Evolutionary conservation across 1,284 basidiomycete genomes (phyloP).

Genomic region (Psilocybe mexicana): DNA sequence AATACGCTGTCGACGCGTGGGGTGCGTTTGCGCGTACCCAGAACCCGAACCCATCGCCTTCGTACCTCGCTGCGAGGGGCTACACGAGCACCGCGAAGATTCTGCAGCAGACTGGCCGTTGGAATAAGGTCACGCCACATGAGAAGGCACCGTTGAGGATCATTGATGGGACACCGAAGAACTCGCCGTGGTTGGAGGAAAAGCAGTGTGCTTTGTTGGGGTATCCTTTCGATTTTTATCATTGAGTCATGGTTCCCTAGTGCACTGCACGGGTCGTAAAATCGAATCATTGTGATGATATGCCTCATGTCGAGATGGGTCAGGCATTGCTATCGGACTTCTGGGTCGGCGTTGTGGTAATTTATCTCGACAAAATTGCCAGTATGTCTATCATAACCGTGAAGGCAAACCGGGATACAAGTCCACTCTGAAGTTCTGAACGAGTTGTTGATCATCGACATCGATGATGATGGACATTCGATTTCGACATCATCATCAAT

Average conservation of each 20-base stretch:
- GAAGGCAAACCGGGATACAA: no score
- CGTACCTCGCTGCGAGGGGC: constrained; percentile 29
- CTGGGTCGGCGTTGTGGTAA: no score
- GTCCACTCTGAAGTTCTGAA: no score
- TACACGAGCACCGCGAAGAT: constrained; percentile 24
- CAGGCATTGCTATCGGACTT: no score
- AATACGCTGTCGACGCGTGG: constrained; percentile 31
- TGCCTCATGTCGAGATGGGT: no score
- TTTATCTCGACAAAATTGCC: no score
- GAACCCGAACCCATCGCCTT: constrained; percentile 29
- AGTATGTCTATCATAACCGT: no score
- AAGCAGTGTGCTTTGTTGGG: constrained; percentile 11
- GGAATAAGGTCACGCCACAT: constrained; percentile 5
- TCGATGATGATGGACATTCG: no score
- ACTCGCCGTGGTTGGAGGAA: constrained; percentile 7
- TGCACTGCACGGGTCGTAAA: no score
- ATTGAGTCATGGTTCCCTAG: background rate
- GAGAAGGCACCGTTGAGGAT: constrained; percentile 8
- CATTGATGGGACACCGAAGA: constrained; percentile 3
- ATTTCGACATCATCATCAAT: no score
- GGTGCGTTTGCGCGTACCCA: constrained; percentile 32
- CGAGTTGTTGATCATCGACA: no score
- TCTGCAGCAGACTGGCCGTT: constrained; percentile 3
- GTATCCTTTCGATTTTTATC: constrained; percentile 7
- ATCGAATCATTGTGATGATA: no score